phyloP scores from a whole-genome alignment of 2,329 filamentous ascomycete genomes.

The Xylaria multiplex region DNA sequence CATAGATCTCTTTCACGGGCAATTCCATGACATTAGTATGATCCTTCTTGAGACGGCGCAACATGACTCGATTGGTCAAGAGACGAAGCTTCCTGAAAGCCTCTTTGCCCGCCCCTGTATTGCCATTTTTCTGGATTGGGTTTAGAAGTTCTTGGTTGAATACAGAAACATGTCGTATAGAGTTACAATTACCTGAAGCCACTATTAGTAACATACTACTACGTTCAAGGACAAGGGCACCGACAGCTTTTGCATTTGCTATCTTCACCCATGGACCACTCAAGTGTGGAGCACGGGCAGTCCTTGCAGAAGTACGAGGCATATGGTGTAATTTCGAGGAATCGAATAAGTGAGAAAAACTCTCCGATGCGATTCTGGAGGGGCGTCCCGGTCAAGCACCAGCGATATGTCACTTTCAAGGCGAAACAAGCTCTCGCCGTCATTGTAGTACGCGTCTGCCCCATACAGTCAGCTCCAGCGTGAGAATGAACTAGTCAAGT shows the following conservation, averaged over 20 bases:
- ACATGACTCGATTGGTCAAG: slow-evolving; percentile 93
- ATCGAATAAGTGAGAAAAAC: slow-evolving; percentile 93
- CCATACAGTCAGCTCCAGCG: slow-evolving; percentile 32
- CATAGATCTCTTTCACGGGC: slow-evolving; percentile 90
- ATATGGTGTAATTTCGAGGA: slow-evolving; percentile 88
- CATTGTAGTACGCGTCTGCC: slow-evolving; percentile 80
- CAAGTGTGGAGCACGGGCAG: slow-evolving; percentile 81
- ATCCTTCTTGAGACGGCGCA: slow-evolving; percentile 92
- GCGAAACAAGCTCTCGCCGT: slow-evolving; percentile 96
- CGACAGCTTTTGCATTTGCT: slow-evolving; percentile 77
- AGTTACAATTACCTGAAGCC: slow-evolving; percentile 42
- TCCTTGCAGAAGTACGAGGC: slow-evolving; percentile 93
- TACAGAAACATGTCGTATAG: slow-evolving; percentile 73
- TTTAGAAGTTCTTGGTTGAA: slow-evolving; percentile 97
- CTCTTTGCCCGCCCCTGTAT: slow-evolving; percentile 67
- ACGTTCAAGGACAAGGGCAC: slow-evolving; percentile 50
- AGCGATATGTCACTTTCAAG: slow-evolving; percentile 86
- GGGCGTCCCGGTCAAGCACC: slow-evolving; percentile 94
- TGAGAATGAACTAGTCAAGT: not conserved
- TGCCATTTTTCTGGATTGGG: slow-evolving; percentile 75
- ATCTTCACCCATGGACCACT: slow-evolving; percentile 81
- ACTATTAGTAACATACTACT: not conserved
- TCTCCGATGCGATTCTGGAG: slow-evolving; percentile 97
- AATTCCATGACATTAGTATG: slow-evolving; percentile 95
- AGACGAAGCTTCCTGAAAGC: slow-evolving; percentile 86